Percentiles rank a stretch among this genome's conserved stretches.
Evolutionary conservation across 345 rosid species (phyloP).

Genomic region (Arabidopsis thaliana): DNA sequence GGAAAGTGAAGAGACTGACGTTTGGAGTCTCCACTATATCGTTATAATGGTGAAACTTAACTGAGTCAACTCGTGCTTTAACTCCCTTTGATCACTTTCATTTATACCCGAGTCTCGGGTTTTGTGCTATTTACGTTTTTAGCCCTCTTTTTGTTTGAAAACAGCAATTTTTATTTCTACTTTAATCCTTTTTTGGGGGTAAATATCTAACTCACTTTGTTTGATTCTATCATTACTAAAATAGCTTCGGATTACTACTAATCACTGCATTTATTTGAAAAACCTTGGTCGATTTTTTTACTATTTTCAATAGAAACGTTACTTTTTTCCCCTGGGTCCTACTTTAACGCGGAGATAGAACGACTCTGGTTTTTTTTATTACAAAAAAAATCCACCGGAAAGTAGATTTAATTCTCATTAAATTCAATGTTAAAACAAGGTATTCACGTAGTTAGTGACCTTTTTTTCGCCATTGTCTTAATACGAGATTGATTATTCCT

Average conservation of each 20-base stretch:
- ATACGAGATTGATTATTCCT: conserved; percentile 29
- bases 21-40: conserved; percentile 30
- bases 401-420: not conserved
- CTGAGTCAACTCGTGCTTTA: conserved; percentile 40
- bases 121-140: conserved; percentile 9
- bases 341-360: conserved; percentile 12
- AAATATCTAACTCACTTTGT: conserved; percentile 6
- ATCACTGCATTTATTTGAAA: conserved; percentile 8
- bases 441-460: not conserved
- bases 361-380: not conserved
- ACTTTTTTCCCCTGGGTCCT: not conserved
- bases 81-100: not conserved
- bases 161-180: conserved; percentile 5
- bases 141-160: conserved; percentile 28
- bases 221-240: not conserved
- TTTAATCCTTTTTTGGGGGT: not conserved
- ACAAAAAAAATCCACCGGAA: not conserved
- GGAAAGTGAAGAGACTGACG: conserved; percentile 35
- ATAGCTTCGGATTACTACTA: not conserved
- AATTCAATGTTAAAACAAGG: conserved; percentile 5
- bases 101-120: conserved; percentile 24
- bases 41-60: conserved; percentile 22
- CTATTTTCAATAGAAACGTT: conserved; percentile 6
- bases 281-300: conserved; percentile 1
- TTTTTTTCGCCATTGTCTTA: not conserved